A percentile compares a stretch with the other conserved stretches of the same genome.
Conservation (phyloP, 2,329 filamentous ascomycete species). For the Pseudofabraea citricarpa region DNA sequence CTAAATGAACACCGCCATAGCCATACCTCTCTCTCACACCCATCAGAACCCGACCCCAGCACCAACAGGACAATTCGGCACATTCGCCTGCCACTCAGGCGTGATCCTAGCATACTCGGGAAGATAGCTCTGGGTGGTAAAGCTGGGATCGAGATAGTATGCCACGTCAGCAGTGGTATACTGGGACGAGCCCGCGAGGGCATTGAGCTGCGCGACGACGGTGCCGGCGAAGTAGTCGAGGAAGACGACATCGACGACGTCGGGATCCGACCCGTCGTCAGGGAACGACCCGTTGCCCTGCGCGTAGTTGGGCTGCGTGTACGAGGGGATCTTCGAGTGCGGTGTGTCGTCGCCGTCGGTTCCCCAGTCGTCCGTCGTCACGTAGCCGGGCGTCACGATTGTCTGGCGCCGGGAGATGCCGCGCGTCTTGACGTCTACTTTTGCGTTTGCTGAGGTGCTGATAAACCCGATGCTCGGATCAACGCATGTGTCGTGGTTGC, state of each 20-base stretch:
- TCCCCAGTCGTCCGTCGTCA: slow-evolving; percentile 78
- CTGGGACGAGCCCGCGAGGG: slow-evolving; percentile 24
- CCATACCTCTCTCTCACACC: no score
- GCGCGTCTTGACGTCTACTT: slow-evolving; percentile 15
- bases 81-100: slow-evolving; percentile 19
- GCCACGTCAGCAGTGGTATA: slow-evolving; percentile 24
- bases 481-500: slow-evolving; percentile 30
- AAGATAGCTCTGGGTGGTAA: slow-evolving; percentile 27
- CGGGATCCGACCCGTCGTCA: slow-evolving; percentile 43
- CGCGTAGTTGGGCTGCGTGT: slow-evolving; percentile 76
- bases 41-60: slow-evolving; percentile 21
- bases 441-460: slow-evolving; percentile 2
- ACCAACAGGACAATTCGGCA: slow-evolving; percentile 23
- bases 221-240: slow-evolving; percentile 83
- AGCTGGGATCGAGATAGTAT: slow-evolving; percentile 25
- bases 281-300: slow-evolving; percentile 64
- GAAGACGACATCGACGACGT: slow-evolving; percentile 80
- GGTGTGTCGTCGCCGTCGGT: slow-evolving; percentile 83
- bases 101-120: slow-evolving; percentile 26
- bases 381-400: slow-evolving; percentile 63
- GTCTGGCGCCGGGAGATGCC: slow-evolving; percentile 23
- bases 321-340: slow-evolving; percentile 69
- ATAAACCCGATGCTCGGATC: slow-evolving; percentile 19
- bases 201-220: slow-evolving; percentile 66
- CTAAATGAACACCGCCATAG: no score